Percentiles rank a stretch among this genome's conserved stretches.
phyloP scores from a whole-genome alignment of 2,329 filamentous ascomycete species.

The Alternaria triticina region DNA sequence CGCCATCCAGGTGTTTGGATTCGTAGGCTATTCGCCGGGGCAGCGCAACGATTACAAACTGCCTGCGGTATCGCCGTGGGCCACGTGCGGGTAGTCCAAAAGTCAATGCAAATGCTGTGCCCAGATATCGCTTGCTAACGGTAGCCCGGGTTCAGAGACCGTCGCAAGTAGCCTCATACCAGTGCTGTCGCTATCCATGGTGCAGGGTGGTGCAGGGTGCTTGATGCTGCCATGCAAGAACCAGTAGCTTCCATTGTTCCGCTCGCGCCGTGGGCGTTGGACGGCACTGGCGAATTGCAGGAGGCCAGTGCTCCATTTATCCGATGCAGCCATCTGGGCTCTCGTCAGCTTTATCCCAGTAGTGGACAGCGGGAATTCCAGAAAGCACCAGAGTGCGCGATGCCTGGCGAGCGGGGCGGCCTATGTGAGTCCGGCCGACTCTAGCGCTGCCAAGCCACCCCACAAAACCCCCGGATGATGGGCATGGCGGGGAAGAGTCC shows the following conservation, averaged over 20 bases:
- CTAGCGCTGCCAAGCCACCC: constrained; percentile 18
- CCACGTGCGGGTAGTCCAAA: background rate
- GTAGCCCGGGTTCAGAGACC: constrained; percentile 6
- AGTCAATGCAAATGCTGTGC: background rate
- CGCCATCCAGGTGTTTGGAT: constrained; percentile 8
- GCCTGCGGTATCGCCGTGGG: background rate
- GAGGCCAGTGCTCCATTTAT: constrained; percentile 37
- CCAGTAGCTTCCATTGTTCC: constrained; percentile 25
- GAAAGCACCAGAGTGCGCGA: background rate
- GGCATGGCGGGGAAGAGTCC: constrained; percentile 4
- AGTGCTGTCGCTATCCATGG: background rate
- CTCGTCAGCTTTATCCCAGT: constrained; percentile 24
- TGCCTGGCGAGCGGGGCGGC: constrained; percentile 6
- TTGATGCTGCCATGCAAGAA: background rate
- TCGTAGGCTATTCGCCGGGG: background rate
- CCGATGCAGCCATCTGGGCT: constrained; percentile 29
- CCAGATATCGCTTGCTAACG: background rate
- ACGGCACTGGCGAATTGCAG: constrained; percentile 33
- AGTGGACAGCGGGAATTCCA: constrained; percentile 14
- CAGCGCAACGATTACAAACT: background rate
- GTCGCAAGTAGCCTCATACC: constrained; percentile 8
- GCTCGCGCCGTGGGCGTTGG: constrained; percentile 6
- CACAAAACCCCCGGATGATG: constrained; percentile 5
- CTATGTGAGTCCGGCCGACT: constrained; percentile 3
- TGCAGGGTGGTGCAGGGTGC: background rate